Conservation (phyloP, 2,329 filamentous ascomycete species). For the Xylaria hypoxylon region DNA sequence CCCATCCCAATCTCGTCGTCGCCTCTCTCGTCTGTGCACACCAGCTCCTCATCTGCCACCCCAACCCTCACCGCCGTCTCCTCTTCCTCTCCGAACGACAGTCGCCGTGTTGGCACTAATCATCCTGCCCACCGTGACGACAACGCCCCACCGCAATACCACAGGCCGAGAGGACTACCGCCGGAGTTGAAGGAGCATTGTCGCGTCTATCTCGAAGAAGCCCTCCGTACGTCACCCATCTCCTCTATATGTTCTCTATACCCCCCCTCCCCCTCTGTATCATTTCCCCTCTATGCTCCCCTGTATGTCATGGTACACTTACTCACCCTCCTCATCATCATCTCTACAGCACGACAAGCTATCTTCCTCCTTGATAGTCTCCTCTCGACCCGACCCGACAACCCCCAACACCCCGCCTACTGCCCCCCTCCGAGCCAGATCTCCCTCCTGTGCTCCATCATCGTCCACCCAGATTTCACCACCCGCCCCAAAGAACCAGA, state of each 20-base stretch:
- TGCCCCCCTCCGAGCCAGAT: conserved; percentile 79
- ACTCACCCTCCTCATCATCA: not conserved
- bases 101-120: not conserved
- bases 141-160: conserved; percentile 56
- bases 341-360: conserved; percentile 61
- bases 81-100: conserved; percentile 12
- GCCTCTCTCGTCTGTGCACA: conserved; percentile 32
- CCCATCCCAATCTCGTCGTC: conserved; percentile 23
- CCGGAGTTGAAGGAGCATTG: conserved; percentile 74
- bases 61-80: conserved; percentile 16
- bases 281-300: not conserved
- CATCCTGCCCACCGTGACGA: not conserved
- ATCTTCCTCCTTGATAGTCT: conserved; percentile 73
- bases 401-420: conserved; percentile 58
- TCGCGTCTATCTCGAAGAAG: conserved; percentile 80
- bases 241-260: too few species aligned
- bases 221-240: conserved; percentile 67
- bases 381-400: conserved; percentile 62
- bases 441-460: conserved; percentile 81
- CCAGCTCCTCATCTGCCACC: conserved; percentile 12
- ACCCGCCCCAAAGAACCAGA: conserved; percentile 74
- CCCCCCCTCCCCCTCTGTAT: conserved; percentile 76
- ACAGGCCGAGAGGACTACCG: conserved; percentile 66
- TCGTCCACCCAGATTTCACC: conserved; percentile 84
- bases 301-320: too few species aligned